These are phyloP conservation scores for Arthrobotrys musiformis DNA, from an alignment of 2,329 filamentous ascomycete genomes.

Conservation along the genomic window DNA sequence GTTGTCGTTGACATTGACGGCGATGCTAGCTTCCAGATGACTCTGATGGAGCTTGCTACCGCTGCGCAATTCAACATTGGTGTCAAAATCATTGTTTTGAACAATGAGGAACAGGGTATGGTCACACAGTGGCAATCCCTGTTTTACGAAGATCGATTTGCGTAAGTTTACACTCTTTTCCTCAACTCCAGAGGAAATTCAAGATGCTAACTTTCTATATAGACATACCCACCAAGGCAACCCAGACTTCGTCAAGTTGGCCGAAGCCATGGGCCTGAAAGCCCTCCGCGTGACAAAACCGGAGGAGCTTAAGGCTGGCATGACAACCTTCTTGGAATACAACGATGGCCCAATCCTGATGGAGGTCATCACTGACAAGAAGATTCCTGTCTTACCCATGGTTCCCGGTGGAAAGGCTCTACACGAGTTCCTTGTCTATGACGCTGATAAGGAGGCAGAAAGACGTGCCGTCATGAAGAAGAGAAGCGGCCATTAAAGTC, in stretches of 20 bases:
- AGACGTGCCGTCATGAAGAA: constrained; percentile 56
- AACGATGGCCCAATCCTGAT: constrained; percentile 90
- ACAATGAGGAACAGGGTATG: constrained; percentile 99
- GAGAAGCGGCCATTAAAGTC: constrained; percentile 33
- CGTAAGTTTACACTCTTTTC: constrained; percentile 60
- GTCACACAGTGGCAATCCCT: constrained; percentile 98
- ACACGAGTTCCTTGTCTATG: constrained; percentile 92
- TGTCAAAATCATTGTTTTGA: constrained; percentile 91
- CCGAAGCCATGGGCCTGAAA: constrained; percentile 89
- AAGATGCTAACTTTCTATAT: constrained; percentile 59
- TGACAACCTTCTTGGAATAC: constrained; percentile 85
- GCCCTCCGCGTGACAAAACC: constrained; percentile 77
- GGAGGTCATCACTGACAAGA: constrained; percentile 89
- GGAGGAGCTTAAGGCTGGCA: constrained; percentile 77
- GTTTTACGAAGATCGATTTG: constrained; percentile 92
- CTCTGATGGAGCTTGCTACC: constrained; percentile 90
- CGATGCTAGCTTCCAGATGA: constrained; percentile 99
- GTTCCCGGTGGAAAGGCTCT: constrained; percentile 86
- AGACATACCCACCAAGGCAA: constrained; percentile 90
- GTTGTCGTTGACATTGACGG: constrained; percentile 96
- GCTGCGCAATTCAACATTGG: constrained; percentile 96
- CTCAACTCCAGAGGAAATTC: not conserved
- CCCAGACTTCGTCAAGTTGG: constrained; percentile 93
- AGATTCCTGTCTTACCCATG: constrained; percentile 97
- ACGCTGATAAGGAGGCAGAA: constrained; percentile 71